Conservation (phyloP, 2,329 filamentous ascomycete genomes). For the Ophiostoma angusticollis region DNA sequence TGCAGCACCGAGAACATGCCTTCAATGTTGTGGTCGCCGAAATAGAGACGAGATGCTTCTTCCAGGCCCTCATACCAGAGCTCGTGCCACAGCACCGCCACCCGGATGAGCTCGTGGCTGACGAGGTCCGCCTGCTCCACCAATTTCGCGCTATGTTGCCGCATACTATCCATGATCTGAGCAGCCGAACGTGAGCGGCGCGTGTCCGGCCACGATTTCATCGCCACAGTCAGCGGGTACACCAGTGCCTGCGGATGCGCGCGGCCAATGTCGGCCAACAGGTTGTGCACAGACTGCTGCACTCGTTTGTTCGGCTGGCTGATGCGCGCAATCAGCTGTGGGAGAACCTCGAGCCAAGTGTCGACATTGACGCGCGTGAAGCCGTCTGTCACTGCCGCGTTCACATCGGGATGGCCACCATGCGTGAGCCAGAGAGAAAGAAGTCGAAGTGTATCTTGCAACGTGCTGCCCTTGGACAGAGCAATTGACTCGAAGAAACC, state of each 20-base stretch:
- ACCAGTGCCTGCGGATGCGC: slow-evolving; percentile 93
- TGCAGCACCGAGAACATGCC: slow-evolving; percentile 91
- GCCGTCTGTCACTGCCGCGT: slow-evolving; percentile 75
- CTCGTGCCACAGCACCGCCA: slow-evolving; percentile 96
- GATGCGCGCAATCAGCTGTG: slow-evolving; percentile 92
- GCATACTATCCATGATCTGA: slow-evolving; percentile 96
- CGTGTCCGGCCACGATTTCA: slow-evolving; percentile 79
- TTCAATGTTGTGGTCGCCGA: slow-evolving; percentile 92
- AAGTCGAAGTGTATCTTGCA: slow-evolving; percentile 87
- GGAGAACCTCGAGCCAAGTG: slow-evolving; percentile 97
- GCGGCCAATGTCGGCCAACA: slow-evolving; percentile 84
- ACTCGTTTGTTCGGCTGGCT: slow-evolving; percentile 89
- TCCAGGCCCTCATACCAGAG: slow-evolving; percentile 97
- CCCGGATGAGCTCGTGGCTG: slow-evolving; percentile 90
- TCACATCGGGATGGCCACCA: slow-evolving; percentile 79
- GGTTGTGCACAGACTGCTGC: slow-evolving; percentile 78
- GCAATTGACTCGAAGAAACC: slow-evolving; percentile 98
- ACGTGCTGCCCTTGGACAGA: slow-evolving; percentile 76
- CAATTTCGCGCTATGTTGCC: slow-evolving; percentile 79
- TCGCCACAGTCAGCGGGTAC: slow-evolving; percentile 92
- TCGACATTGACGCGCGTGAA: slow-evolving; percentile 88
- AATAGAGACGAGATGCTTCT: slow-evolving; percentile 91
- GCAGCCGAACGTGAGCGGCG: slow-evolving; percentile 77
- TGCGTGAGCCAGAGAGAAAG: slow-evolving; percentile 95
- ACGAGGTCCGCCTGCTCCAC: slow-evolving; percentile 93